These are phyloP conservation scores for Solanum habrochaites DNA, from an alignment of 257 asterid genomes.

Conservation along the genomic window DNA sequence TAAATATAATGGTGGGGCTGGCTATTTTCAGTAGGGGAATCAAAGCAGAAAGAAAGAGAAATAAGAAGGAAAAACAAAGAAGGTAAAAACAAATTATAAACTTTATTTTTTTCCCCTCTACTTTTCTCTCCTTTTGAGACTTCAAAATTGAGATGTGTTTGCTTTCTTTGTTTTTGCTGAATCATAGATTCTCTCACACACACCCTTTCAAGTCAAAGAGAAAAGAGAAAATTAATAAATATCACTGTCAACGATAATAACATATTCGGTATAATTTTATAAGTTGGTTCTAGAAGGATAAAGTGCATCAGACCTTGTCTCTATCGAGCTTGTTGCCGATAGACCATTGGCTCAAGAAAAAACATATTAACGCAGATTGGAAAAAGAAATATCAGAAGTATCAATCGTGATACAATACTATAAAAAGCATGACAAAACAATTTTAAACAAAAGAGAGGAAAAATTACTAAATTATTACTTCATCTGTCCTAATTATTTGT, in stretches of 20 bases:
- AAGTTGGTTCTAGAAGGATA: fast-evolving
- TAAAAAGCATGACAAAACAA: neutral
- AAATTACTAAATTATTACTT: constrained; percentile 1
- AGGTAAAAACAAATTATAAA: constrained; percentile 62
- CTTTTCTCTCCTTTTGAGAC: constrained; percentile 75
- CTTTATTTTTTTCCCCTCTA: constrained; percentile 19
- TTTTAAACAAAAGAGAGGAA: neutral
- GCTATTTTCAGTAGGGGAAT: constrained; percentile 42
- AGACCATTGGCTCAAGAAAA: neutral
- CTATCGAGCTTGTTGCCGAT: too few relatives aligned
- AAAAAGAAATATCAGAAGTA: neutral
- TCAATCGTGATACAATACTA: neutral
- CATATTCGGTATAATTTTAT: neutral
- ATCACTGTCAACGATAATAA: neutral
- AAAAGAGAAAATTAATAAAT: constrained; percentile 3
- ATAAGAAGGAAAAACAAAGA: constrained; percentile 20
- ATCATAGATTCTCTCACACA: constrained; percentile 46
- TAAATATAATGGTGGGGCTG: constrained; percentile 60
- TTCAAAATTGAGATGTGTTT: constrained; percentile 39
- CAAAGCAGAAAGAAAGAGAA: constrained; percentile 16
- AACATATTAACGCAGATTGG: neutral
- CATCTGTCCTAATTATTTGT: too few relatives aligned
- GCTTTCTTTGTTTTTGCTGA: constrained; percentile 69
- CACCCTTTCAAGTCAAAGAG: constrained; percentile 56
- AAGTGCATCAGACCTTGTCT: neutral